phyloP scores from a whole-genome alignment of 2,329 filamentous ascomycete genomes.

The Aspergillus sp. region DNA sequence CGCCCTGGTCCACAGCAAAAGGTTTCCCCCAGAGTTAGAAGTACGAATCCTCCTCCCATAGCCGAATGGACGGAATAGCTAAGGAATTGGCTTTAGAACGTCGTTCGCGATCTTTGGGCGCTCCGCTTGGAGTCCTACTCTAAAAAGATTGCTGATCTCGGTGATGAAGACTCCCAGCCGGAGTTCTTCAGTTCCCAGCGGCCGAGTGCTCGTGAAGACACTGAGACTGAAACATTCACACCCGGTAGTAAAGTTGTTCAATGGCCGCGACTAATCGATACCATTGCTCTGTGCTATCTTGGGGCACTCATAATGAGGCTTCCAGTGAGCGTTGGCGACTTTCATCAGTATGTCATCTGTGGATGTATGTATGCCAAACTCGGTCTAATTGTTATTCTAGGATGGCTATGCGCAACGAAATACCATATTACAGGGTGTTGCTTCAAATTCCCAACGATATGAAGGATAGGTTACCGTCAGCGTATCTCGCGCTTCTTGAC shows the following conservation, averaged over 20 bases:
- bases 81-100: slow-evolving; percentile 37
- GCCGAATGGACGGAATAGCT: background rate
- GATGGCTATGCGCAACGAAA: slow-evolving; percentile 63
- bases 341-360: slow-evolving; percentile 49
- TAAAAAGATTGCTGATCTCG: slow-evolving; percentile 41
- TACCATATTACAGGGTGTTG: slow-evolving; percentile 69
- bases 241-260: slow-evolving; percentile 33
- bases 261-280: slow-evolving; percentile 70
- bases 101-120: slow-evolving; percentile 84
- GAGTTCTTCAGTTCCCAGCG: slow-evolving; percentile 62
- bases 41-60: slow-evolving; percentile 33
- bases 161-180: slow-evolving; percentile 39
- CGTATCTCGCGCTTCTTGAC: slow-evolving; percentile 42
- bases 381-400: slow-evolving; percentile 15
- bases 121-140: slow-evolving; percentile 65
- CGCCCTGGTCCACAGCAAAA: slow-evolving; percentile 68
- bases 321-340: slow-evolving; percentile 72
- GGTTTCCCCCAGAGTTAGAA: slow-evolving; percentile 72
- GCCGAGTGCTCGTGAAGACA: slow-evolving; percentile 44
- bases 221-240: slow-evolving; percentile 33
- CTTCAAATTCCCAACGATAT: slow-evolving; percentile 45
- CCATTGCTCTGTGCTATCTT: slow-evolving; percentile 76
- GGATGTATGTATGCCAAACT: background rate
- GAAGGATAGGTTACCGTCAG: slow-evolving; percentile 44
- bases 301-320: slow-evolving; percentile 72